Percentiles rank a stretch among this genome's conserved stretches.
These are phyloP conservation scores for Agaricus sinodeliciosus DNA, from an alignment of 768 basidiomycete species.

Conservation along the genomic window DNA sequence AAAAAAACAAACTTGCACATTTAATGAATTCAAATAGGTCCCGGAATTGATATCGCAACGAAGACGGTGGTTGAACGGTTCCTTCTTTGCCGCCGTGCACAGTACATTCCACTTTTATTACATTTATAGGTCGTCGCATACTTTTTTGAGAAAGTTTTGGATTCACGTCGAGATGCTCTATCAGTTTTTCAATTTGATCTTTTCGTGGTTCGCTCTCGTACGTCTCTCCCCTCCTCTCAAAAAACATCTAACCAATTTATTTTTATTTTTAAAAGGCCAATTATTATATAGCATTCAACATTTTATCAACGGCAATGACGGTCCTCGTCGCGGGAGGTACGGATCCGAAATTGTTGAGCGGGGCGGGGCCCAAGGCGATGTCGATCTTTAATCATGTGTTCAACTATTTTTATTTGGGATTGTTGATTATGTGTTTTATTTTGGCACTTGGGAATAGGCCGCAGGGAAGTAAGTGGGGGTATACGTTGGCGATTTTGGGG, in stretches of 20 bases:
- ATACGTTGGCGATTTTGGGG: conserved; percentile 78
- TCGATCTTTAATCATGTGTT: conserved; percentile 70
- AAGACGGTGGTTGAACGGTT: conserved; percentile 94
- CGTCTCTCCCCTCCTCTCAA: conserved; percentile 18
- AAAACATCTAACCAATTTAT: not conserved
- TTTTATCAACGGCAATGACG: conserved; percentile 72
- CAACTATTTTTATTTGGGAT: conserved; percentile 82
- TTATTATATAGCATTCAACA: conserved; percentile 84
- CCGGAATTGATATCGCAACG: conserved; percentile 94
- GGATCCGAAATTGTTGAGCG: not conserved
- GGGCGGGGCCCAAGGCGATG: conserved; percentile 32
- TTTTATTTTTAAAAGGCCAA: conserved; percentile 52
- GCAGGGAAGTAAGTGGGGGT: conserved; percentile 84
- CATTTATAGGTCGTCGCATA: conserved; percentile 86
- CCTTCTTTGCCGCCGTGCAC: conserved; percentile 96
- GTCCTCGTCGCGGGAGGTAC: conserved; percentile 48
- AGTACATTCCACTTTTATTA: conserved; percentile 91
- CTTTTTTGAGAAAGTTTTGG: conserved; percentile 82
- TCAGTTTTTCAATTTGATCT: conserved; percentile 84
- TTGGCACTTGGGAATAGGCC: conserved; percentile 88
- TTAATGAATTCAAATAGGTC: conserved; percentile 34
- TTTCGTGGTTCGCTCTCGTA: conserved; percentile 86
- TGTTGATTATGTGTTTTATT: conserved; percentile 84
- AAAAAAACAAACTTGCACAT: not conserved
- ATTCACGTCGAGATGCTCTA: conserved; percentile 93